These are phyloP conservation scores for Corchorus capsularis DNA, from an alignment of 345 rosid species.

Conservation along the genomic window DNA sequence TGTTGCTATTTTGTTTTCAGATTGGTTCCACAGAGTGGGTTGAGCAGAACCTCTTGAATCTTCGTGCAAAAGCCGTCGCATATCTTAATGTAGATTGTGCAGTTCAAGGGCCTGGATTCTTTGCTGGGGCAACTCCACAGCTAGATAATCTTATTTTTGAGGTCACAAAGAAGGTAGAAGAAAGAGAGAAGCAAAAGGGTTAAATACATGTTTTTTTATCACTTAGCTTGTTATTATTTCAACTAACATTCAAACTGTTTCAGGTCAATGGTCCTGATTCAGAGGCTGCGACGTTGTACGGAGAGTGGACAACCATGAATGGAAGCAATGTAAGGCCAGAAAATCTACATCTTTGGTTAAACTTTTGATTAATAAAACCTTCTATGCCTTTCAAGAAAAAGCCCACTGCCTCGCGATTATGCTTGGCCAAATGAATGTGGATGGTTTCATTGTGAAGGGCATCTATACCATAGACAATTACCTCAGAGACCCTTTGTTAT, in stretches of 20 bases:
- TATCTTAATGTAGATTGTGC: constrained; percentile 99
- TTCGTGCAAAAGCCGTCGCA: constrained; percentile 83
- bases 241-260: constrained; percentile 11
- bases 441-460: not conserved
- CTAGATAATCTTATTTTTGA: constrained; percentile 74
- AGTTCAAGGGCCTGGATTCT: constrained; percentile 94
- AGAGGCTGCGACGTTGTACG: constrained; percentile 55
- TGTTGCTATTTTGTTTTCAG: constrained; percentile 35
- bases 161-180: constrained; percentile 67
- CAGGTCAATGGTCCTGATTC: constrained; percentile 87
- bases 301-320: constrained; percentile 57
- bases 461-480: not conserved
- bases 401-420: not conserved
- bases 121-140: constrained; percentile 85
- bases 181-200: not conserved
- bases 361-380: too few species aligned
- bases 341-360: not conserved
- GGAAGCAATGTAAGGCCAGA: constrained; percentile 40
- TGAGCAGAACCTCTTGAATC: constrained; percentile 79
- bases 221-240: constrained; percentile 9
- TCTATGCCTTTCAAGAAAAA: not conserved
- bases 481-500: not conserved
- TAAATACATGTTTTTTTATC: constrained; percentile 13
- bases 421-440: not conserved
- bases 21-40: constrained; percentile 98